Evolutionary conservation across 2,329 filamentous ascomycete species (phyloP).

Genomic region (Paraphaeosphaeria sporulosa): DNA sequence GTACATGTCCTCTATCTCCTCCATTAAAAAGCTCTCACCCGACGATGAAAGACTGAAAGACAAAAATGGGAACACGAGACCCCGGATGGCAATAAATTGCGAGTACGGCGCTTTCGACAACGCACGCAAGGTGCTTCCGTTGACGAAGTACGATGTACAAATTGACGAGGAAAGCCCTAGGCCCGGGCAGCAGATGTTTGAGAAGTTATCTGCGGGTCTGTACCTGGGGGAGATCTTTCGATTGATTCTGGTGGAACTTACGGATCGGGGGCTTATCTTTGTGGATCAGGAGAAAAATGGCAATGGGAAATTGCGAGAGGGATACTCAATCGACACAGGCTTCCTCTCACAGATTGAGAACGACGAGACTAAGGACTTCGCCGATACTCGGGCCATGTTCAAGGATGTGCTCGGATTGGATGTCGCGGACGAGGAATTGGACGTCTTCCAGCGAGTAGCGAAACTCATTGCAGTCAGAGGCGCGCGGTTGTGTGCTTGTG

Average conservation of each 20-base stretch:
- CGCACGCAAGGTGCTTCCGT: slow-evolving; percentile 84
- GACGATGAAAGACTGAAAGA: slow-evolving; percentile 15
- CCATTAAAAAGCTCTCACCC: slow-evolving; percentile 75
- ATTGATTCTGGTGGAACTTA: slow-evolving; percentile 55
- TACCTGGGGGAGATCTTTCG: slow-evolving; percentile 57
- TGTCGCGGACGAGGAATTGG: slow-evolving; percentile 33
- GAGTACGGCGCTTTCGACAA: slow-evolving; percentile 98
- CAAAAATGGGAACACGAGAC: background rate
- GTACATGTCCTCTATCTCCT: slow-evolving; percentile 86
- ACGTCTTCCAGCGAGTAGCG: slow-evolving; percentile 36
- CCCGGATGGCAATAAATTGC: slow-evolving; percentile 88
- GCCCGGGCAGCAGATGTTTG: slow-evolving; percentile 55
- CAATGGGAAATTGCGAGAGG: slow-evolving; percentile 66
- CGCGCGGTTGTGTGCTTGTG: slow-evolving; percentile 48
- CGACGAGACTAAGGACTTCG: slow-evolving; percentile 33
- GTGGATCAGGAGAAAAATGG: slow-evolving; percentile 76
- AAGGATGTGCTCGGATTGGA: slow-evolving; percentile 30
- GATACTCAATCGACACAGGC: slow-evolving; percentile 86
- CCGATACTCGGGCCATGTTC: slow-evolving; percentile 31
- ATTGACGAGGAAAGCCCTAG: slow-evolving; percentile 55
- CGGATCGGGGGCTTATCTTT: slow-evolving; percentile 80
- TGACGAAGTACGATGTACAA: slow-evolving; percentile 69
- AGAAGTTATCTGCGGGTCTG: slow-evolving; percentile 56
- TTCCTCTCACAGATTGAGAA: slow-evolving; percentile 91
- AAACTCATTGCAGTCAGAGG: slow-evolving; percentile 45